Evolutionary conservation across 73 alveolate species (phyloP), one percentile per base, ranked within the genome.

Genomic region (Tetrahymena thermophila): DNA sequence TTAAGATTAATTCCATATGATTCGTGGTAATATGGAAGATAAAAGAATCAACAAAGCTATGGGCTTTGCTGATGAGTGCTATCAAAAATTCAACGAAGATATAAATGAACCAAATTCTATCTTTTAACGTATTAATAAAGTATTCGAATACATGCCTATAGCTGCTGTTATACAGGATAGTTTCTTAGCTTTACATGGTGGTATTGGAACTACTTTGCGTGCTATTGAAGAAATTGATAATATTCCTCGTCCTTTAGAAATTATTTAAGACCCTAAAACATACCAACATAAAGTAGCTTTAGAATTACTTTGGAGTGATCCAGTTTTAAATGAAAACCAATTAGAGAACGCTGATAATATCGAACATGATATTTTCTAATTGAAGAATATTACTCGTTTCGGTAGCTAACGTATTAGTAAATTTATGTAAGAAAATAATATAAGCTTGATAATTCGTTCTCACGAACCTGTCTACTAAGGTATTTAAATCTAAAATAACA

Each of bases 21-120:
- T 97, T 11, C 94, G 98, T 94, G 98, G 98, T 10, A 98, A 98
- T 95, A 98, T 97, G 94, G 99, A 98, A 95, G 99, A 98, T 96
- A 96, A 85, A 84, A 94, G 96, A 93, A 95, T 98, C 93, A 98
- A 98, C 84, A 98, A 96, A 94, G 96, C 96, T 21, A 97, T 96
- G 95, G 99, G 99, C 8, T 96, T 98, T 94, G 98, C 98, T 25
- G 97, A 96, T 85, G 99, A 98, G 94, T 98, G 99, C 43, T 96
- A 56, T 34, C 94, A 95, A 35, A 94, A 97, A 93, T 96, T 96
- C 93, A 97, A 96, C 28, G 98, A 96, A 94, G 99, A 98, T 93
- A 97, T 97, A n/a, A 97, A 95, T 94, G 97, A 97, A 57, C 97
- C 98, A 14, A 94, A 96, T 58, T 95, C 98, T 23, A 96, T 97